Evolutionary conservation across 371 early-diverging fungal genomes (phyloP).

Genomic region (Neoconidiobolus thromboides): DNA sequence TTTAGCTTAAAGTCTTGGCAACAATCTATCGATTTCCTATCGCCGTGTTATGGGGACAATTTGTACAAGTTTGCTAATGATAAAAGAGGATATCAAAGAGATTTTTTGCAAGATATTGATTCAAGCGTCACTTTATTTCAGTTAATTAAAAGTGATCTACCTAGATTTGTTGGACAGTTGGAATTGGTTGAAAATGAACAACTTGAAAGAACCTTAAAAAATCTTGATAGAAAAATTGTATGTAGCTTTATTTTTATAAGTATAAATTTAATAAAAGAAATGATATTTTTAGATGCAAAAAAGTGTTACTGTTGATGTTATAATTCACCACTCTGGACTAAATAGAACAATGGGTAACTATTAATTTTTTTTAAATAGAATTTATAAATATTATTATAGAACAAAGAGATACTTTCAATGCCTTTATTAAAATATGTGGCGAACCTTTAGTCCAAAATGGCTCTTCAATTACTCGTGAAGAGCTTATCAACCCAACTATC

Average conservation of each 20-base stretch:
- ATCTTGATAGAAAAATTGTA: constrained; percentile 3
- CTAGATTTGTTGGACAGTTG: background rate
- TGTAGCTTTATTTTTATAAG: background rate
- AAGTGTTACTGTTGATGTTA: background rate
- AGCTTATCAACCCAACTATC: background rate
- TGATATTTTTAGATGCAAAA: background rate
- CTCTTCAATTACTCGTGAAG: background rate
- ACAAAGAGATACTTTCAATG: constrained; percentile 6
- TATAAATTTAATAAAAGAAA: background rate
- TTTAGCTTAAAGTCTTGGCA: constrained; percentile 2
- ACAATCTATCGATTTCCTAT: background rate
- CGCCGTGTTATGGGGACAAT: background rate
- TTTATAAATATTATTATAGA: background rate
- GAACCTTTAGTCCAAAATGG: background rate
- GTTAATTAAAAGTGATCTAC: background rate
- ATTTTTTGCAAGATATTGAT: background rate
- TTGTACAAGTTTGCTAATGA: constrained; percentile 1
- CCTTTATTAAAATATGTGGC: background rate
- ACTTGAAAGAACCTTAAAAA: background rate
- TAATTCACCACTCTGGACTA: background rate
- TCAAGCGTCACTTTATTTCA: background rate
- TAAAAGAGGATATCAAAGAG: background rate
- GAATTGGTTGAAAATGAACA: background rate
- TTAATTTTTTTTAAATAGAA: background rate
- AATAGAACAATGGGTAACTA: constrained; percentile 3